Percentiles rank a stretch among this genome's conserved stretches.
phyloP scores from a whole-genome alignment of 208 protist species.

The Angomonas ambiguus region DNA sequence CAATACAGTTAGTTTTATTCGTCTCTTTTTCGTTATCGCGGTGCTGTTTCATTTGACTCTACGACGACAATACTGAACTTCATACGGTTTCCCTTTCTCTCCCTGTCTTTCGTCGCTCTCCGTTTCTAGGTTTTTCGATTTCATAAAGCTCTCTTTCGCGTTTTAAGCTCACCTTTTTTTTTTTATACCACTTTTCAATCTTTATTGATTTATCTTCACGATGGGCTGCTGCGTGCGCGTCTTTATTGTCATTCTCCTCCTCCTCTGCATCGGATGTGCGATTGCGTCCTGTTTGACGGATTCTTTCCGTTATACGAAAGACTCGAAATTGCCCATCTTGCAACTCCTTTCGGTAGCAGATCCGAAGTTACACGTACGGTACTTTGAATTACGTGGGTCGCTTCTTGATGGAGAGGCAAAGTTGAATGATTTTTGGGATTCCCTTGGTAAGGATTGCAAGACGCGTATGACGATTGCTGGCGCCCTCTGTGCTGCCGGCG shows the following conservation, averaged over 20 bases:
- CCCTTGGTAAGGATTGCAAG: background rate
- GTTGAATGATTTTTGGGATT: no score
- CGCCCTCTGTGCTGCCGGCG: slow-evolving; percentile 6
- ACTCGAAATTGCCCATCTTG: background rate
- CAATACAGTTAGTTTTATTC: no score
- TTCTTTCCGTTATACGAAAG: background rate
- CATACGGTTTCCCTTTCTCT: no score
- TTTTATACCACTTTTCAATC: background rate
- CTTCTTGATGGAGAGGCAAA: no score
- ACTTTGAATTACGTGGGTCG: background rate
- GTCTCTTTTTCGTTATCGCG: background rate
- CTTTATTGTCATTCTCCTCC: slow-evolving; percentile 9
- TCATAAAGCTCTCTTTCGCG: slow-evolving; percentile 1
- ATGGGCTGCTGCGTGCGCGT: background rate
- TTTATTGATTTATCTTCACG: background rate
- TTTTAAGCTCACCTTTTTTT: background rate
- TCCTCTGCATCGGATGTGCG: slow-evolving; percentile 9
- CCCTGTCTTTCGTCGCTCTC: slow-evolving; percentile 3
- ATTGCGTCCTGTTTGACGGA: slow-evolving; percentile 12
- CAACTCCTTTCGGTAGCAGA: background rate
- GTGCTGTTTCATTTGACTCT: no score
- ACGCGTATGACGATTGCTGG: slow-evolving; percentile 10
- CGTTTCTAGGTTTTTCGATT: background rate
- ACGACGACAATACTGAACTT: no score
- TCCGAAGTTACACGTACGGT: background rate